A percentile compares a stretch with the other conserved stretches of the same genome.
Evolutionary conservation across 1,139 yeast species (phyloP).

Genomic region (Pichia terricola): DNA sequence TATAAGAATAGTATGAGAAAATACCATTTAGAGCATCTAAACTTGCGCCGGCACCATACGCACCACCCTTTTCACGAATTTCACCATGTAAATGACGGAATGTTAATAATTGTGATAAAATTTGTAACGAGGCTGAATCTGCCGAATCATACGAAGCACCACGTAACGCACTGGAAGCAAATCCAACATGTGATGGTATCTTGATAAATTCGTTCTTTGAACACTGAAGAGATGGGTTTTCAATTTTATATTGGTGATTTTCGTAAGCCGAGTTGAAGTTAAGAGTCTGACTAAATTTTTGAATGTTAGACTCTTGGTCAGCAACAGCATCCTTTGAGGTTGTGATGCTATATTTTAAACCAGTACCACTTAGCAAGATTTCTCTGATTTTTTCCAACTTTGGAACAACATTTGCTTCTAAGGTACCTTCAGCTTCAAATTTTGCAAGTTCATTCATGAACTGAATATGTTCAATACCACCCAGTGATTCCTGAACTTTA

Average conservation of each 20-base stretch:
- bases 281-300: conserved; percentile 28
- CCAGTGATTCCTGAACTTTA: conserved; percentile 50
- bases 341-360: conserved; percentile 48
- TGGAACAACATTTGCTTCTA: conserved; percentile 50
- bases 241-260: conserved; percentile 10
- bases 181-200: conserved; percentile 85
- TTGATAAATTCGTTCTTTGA: conserved; percentile 37
- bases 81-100: conserved; percentile 82
- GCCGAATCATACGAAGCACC: conserved; percentile 61
- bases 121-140: conserved; percentile 82
- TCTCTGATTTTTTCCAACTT: conserved; percentile 48
- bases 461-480: conserved; percentile 70
- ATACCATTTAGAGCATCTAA: conserved; percentile 78
- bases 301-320: conserved; percentile 34
- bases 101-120: conserved; percentile 70
- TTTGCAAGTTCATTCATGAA: conserved; percentile 54
- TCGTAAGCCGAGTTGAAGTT: conserved; percentile 10
- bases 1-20: conserved; percentile 75
- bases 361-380: conserved; percentile 31
- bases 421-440: conserved; percentile 47
- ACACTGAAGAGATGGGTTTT: background rate
- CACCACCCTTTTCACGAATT: conserved; percentile 93
- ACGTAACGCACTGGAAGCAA: conserved; percentile 57
- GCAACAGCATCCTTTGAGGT: conserved; percentile 39
- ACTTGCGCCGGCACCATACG: conserved; percentile 91